Evolutionary conservation across 2,329 filamentous ascomycete species (phyloP).

Genomic region (Verticillium alfalfae): DNA sequence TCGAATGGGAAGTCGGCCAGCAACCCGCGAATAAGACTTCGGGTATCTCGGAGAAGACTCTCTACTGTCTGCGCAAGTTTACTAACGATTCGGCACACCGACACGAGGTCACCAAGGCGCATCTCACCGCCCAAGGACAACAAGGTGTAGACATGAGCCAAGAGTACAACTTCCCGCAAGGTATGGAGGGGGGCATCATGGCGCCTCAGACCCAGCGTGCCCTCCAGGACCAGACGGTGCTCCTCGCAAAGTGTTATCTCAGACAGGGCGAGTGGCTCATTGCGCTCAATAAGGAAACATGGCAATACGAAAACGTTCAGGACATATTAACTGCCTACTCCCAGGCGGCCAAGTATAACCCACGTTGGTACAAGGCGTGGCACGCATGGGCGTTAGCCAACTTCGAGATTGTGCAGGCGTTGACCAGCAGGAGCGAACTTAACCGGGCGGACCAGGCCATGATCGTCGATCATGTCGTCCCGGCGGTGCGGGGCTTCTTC

Average conservation of each 20-base stretch:
- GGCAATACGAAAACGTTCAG: slow-evolving; percentile 79
- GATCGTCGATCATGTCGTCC: slow-evolving; percentile 83
- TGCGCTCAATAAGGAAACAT: slow-evolving; percentile 76
- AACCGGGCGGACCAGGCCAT: slow-evolving; percentile 53
- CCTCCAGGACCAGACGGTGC: slow-evolving; percentile 55
- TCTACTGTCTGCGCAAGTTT: slow-evolving; percentile 56
- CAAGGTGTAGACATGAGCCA: slow-evolving; percentile 37
- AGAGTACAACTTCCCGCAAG: slow-evolving; percentile 46
- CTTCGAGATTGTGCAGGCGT: slow-evolving; percentile 90
- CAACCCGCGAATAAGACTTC: slow-evolving; percentile 36
- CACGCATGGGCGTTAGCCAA: slow-evolving; percentile 98
- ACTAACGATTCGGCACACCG: slow-evolving; percentile 53
- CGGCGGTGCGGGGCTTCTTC: slow-evolving; percentile 94
- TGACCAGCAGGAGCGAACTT: slow-evolving; percentile 46
- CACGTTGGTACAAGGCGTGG: slow-evolving; percentile 98
- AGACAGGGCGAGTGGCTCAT: slow-evolving; percentile 97
- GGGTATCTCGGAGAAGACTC: slow-evolving; percentile 46
- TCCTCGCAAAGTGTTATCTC: slow-evolving; percentile 92
- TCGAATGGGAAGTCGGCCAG: slow-evolving; percentile 84
- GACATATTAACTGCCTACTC: slow-evolving; percentile 90
- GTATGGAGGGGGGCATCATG: slow-evolving; percentile 30
- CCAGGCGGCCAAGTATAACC: slow-evolving; percentile 88
- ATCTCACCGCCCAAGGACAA: slow-evolving; percentile 39
- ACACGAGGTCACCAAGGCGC: slow-evolving; percentile 47
- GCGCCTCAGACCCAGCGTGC: slow-evolving; percentile 46